phyloP scores from a whole-genome alignment of 2,329 filamentous ascomycete species.

The Aspergillus transmontanensis region DNA sequence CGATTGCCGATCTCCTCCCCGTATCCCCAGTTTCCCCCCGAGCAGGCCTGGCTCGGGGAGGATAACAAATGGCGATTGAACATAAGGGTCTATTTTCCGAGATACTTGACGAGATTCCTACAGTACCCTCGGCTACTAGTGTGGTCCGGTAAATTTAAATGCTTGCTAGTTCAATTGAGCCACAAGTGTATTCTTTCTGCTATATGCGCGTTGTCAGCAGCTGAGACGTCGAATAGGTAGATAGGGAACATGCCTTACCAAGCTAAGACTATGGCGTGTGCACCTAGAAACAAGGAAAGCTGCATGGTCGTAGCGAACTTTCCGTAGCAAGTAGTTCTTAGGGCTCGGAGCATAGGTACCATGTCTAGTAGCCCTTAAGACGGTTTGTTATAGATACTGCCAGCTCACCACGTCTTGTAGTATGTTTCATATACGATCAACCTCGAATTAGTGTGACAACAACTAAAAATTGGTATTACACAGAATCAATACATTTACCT shows the following conservation, averaged over 20 bases:
- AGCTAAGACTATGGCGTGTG: background rate
- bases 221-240: background rate
- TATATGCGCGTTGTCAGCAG: background rate
- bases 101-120: background rate
- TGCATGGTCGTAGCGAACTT: background rate
- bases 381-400: background rate
- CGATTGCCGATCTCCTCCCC: background rate
- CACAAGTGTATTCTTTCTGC: background rate
- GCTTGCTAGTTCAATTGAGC: background rate
- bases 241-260: background rate
- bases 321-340: background rate
- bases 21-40: background rate
- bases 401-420: background rate
- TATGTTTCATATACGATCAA: background rate
- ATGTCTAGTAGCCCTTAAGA: background rate
- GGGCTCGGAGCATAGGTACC: background rate
- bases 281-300: background rate
- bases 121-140: background rate
- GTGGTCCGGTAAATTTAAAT: background rate
- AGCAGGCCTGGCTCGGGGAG: background rate
- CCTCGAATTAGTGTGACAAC: background rate
- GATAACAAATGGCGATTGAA: background rate
- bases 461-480: background rate
- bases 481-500: background rate
- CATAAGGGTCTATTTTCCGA: background rate